phyloP scores from a whole-genome alignment of 1,284 basidiomycete genomes.

The Chondrostereum purpureum region DNA sequence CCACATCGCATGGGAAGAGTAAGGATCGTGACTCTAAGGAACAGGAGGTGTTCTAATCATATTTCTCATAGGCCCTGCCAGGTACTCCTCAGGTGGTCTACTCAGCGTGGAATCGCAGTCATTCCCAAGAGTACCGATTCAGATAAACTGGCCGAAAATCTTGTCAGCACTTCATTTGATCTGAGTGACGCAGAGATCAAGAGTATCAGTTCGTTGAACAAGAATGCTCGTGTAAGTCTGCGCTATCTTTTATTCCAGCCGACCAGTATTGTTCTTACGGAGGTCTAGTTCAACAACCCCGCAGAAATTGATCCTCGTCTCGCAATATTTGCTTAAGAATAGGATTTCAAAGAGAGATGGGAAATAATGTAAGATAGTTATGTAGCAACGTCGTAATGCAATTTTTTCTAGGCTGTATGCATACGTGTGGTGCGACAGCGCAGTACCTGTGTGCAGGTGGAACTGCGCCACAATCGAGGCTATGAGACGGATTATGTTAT shows the following conservation, averaged over 20 bases:
- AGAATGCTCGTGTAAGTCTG: conserved; percentile 41
- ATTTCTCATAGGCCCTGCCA: conserved; percentile 41
- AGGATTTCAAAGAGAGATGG: conserved; percentile 8
- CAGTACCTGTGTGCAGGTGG: conserved; percentile 1
- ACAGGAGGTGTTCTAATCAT: background rate
- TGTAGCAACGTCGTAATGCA: too few relatives aligned
- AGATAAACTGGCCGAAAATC: conserved; percentile 53
- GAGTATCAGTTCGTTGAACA: conserved; percentile 56
- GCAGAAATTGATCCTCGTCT: conserved; percentile 56
- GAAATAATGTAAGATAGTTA: background rate
- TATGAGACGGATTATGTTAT: background rate
- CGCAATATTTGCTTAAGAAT: conserved; percentile 56
- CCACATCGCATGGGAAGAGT: conserved; percentile 52
- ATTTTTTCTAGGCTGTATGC: too few relatives aligned
- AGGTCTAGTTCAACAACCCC: conserved; percentile 61
- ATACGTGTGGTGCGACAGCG: too few relatives aligned
- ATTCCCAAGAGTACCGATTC: conserved; percentile 69
- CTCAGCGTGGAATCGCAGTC: conserved; percentile 70
- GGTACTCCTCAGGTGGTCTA: conserved; percentile 74
- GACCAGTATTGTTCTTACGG: conserved; percentile 4
- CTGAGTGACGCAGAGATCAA: conserved; percentile 56
- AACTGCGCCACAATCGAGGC: background rate
- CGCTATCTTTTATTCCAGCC: background rate
- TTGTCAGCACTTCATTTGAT: conserved; percentile 51
- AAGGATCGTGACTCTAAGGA: conserved; percentile 22